Conservation (phyloP, 2,329 filamentous ascomycete species). For the Fusarium sp. region DNA sequence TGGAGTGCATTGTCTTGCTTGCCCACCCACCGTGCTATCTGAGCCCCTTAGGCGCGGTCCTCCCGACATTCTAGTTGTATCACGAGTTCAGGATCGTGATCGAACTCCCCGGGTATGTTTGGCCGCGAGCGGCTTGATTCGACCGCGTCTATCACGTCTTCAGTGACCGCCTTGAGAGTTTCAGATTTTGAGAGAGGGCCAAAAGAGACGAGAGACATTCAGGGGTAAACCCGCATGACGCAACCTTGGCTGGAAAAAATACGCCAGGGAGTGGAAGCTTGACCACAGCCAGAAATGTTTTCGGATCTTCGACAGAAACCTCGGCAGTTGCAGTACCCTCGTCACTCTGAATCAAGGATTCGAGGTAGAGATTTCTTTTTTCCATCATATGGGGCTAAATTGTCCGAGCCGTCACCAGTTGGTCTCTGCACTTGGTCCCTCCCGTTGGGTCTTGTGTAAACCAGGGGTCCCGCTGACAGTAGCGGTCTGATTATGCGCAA, state of each 20-base stretch:
- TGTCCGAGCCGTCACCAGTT: conserved; percentile 1
- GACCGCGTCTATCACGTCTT: neutral
- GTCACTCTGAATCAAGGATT: neutral
- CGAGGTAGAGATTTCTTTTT: neutral
- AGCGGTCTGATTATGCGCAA: conserved; percentile 6
- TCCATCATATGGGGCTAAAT: neutral
- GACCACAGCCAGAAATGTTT: neutral
- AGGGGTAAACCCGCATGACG: conserved; percentile 5
- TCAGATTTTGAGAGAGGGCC: neutral
- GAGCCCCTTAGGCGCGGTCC: neutral
- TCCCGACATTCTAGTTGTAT: neutral
- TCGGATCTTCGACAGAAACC: neutral
- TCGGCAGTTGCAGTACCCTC: conserved; percentile 2
- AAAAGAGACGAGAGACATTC: neutral
- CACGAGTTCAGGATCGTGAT: neutral
- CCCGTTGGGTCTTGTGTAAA: conserved; percentile 5
- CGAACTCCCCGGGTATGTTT: neutral
- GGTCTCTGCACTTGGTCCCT: conserved; percentile 4
- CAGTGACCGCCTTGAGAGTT: neutral
- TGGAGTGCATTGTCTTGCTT: neutral
- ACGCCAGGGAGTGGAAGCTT: neutral
- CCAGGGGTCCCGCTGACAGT: conserved; percentile 6
- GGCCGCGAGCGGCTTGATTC: neutral
- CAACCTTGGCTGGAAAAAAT: neutral
- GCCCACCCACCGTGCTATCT: neutral